Evolutionary conservation across 768 basidiomycete genomes (phyloP).

Genomic region (Phlebiopsis flavidoalba): DNA sequence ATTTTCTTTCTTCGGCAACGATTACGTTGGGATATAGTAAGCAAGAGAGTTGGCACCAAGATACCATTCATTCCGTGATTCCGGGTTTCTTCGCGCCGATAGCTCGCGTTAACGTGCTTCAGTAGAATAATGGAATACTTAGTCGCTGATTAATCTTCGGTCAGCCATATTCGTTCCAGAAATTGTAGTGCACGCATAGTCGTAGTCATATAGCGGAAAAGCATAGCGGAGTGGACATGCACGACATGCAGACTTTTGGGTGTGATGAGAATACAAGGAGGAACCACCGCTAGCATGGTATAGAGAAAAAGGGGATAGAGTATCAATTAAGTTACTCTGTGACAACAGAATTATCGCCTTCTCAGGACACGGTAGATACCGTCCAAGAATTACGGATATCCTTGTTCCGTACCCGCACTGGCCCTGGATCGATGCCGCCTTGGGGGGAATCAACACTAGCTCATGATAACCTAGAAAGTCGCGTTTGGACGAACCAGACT

Average conservation of each 20-base stretch:
- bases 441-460: not conserved
- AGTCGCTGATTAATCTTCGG: not conserved
- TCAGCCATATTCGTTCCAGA: too few species aligned
- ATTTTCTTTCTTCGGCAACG: conserved; percentile 84
- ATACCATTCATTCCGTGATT: conserved; percentile 72
- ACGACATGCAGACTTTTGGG: conserved; percentile 27
- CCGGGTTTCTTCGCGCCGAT: too few species aligned
- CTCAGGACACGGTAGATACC: conserved; percentile 89
- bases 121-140: not conserved
- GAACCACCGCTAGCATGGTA: conserved; percentile 10
- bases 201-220: conserved; percentile 3
- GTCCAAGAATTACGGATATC: conserved; percentile 98
- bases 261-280: conserved; percentile 13
- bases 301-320: conserved; percentile 5
- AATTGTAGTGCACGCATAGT: not conserved
- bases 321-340: conserved; percentile 25
- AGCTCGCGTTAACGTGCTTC: not conserved
- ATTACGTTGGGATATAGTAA: conserved; percentile 77
- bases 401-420: conserved; percentile 97
- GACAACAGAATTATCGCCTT: conserved; percentile 62
- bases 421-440: conserved; percentile 95
- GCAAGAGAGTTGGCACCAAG: conserved; percentile 70
- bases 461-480: not conserved
- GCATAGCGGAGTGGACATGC: conserved; percentile 13
- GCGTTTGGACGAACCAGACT: conserved; percentile 60